Conservation (phyloP, 768 basidiomycete genomes). For the Artomyces pyxidatus region DNA sequence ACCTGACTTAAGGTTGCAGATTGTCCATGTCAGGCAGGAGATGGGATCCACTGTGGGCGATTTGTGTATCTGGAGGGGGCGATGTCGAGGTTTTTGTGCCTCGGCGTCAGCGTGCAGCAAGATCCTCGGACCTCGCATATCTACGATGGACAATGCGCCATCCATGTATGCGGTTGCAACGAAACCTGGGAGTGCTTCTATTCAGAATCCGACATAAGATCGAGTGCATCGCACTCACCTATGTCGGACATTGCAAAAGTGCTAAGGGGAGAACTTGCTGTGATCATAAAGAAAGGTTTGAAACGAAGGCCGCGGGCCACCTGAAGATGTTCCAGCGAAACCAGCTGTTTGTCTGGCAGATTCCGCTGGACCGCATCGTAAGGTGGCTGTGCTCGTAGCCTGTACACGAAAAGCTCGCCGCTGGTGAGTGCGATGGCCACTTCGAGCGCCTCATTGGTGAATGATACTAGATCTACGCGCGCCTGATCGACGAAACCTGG, state of each 20-base stretch:
- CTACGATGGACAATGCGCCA: conserved; percentile 54
- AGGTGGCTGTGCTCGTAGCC: conserved; percentile 22
- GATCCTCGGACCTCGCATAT: conserved; percentile 67
- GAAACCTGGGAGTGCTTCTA: conserved; percentile 45
- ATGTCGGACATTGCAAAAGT: conserved; percentile 63
- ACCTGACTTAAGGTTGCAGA: conserved; percentile 51
- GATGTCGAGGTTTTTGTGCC: conserved; percentile 30
- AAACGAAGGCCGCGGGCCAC: conserved; percentile 36
- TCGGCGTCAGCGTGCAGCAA: conserved; percentile 41
- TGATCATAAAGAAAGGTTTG: conserved; percentile 54
- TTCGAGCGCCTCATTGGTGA: conserved; percentile 53
- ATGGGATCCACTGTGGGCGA: conserved; percentile 37
- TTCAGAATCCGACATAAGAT: neutral
- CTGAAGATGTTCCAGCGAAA: conserved; percentile 42
- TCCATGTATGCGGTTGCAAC: conserved; percentile 61
- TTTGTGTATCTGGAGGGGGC: conserved; percentile 25
- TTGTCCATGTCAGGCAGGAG: conserved; percentile 56
- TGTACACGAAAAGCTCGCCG: conserved; percentile 51
- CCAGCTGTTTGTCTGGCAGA: conserved; percentile 40
- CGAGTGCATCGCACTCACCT: conserved; percentile 36
- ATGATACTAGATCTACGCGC: conserved; percentile 35
- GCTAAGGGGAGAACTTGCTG: conserved; percentile 38
- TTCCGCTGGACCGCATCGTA: conserved; percentile 13
- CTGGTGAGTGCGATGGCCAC: conserved; percentile 43
- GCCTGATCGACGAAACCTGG: conserved; percentile 21